Conservation (phyloP, 176 grass and related monocot species). For the Puccinellia tenuiflora region DNA sequence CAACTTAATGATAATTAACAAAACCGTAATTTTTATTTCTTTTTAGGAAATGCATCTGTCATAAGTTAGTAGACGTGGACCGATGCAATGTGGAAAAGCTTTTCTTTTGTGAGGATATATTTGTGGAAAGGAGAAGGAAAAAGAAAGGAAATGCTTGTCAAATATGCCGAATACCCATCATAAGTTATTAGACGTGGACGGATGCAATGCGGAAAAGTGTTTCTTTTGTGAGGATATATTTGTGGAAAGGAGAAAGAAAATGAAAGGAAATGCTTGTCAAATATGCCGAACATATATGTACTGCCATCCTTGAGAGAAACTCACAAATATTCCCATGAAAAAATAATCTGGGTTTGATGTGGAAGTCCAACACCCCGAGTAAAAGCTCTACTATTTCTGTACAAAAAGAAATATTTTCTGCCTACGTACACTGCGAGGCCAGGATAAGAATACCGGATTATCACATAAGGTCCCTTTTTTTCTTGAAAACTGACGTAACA, state of each 20-base stretch:
- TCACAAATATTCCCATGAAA: slow-evolving; percentile 1
- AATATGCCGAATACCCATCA: background rate
- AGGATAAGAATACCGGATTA: background rate
- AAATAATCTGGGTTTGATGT: background rate
- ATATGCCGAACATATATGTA: background rate
- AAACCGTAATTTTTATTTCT: too few species aligned
- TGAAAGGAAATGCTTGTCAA: background rate
- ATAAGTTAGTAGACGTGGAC: too few species aligned
- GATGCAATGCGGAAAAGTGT: background rate
- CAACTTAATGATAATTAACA: too few species aligned
- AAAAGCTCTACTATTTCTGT: background rate
- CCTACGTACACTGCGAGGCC: background rate
- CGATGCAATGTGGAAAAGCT: background rate
- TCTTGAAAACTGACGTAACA: background rate
- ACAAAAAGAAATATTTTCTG: slow-evolving; percentile 5
- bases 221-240: background rate
- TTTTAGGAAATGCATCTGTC: background rate
- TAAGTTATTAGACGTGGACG: too few species aligned
- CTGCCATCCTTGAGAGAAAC: background rate
- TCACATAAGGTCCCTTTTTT: slow-evolving; percentile 5
- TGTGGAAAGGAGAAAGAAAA: background rate
- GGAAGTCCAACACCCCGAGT: background rate
- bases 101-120: background rate
- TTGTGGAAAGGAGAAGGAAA: background rate
- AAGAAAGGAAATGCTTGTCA: background rate